phyloP scores from a whole-genome alignment of 257 asterid genomes.

The Buddleja alternifolia region DNA sequence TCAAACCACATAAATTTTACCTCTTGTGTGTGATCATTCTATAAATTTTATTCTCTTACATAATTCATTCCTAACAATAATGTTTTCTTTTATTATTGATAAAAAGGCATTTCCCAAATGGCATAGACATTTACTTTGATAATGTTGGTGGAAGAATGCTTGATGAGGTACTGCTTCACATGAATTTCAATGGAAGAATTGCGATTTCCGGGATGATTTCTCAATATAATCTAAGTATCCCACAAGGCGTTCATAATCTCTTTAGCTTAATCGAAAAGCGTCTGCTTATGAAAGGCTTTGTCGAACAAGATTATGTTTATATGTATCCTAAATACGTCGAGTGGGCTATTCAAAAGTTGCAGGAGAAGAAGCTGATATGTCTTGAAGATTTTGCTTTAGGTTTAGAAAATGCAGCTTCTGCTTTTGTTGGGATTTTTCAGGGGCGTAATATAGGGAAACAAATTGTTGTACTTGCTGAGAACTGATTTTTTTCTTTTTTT shows the following conservation, averaged over 20 bases:
- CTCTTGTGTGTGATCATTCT: too few species aligned
- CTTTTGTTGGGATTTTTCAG: conserved; percentile 8
- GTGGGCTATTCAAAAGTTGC: conserved; percentile 7
- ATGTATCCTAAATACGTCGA: not conserved
- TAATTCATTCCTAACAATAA: too few species aligned
- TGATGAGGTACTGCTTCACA: conserved; percentile 23
- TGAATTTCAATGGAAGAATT: conserved; percentile 25
- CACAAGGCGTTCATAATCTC: conserved; percentile 8
- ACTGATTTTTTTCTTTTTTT: not conserved
- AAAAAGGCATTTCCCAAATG: conserved; percentile 23
- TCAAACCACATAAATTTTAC: too few species aligned
- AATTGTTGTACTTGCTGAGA: not conserved
- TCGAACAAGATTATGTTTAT: not conserved
- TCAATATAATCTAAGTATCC: conserved; percentile 17
- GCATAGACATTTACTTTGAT: conserved; percentile 35
- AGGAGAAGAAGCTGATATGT: conserved; percentile 8
- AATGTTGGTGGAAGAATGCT: conserved; percentile 33
- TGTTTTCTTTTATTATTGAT: too few species aligned
- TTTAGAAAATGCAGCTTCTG: conserved; percentile 11
- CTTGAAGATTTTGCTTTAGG: conserved; percentile 1
- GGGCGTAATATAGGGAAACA: conserved; percentile 14
- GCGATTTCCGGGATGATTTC: conserved; percentile 31
- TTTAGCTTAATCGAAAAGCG: conserved; percentile 16
- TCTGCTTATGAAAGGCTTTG: conserved; percentile 20
- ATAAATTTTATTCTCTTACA: too few species aligned